These are phyloP conservation scores for Hypericum androsaemum DNA, from an alignment of 345 rosid genomes.

Conservation along the genomic window DNA sequence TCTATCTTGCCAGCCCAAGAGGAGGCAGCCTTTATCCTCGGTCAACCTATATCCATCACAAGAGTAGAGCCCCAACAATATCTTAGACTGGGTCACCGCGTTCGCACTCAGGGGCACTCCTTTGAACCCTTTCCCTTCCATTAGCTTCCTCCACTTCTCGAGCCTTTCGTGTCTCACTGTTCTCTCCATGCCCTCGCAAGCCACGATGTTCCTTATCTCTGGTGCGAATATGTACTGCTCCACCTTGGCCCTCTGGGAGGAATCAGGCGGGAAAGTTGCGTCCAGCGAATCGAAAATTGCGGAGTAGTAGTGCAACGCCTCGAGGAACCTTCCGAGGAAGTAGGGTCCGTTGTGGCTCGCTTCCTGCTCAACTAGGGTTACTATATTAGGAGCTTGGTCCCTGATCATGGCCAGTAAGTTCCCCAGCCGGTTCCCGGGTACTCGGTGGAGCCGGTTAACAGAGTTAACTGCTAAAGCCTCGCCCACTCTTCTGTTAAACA, in stretches of 20 bases:
- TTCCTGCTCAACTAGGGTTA: constrained; percentile 56
- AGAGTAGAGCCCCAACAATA: constrained; percentile 44
- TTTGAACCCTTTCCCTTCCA: constrained; percentile 61
- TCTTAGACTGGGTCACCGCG: constrained; percentile 59
- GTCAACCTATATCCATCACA: constrained; percentile 62
- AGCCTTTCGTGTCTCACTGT: constrained; percentile 52
- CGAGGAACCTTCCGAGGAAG: constrained; percentile 54
- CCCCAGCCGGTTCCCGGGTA: constrained; percentile 38
- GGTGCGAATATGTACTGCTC: constrained; percentile 56
- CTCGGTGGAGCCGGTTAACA: constrained; percentile 40
- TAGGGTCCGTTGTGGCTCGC: constrained; percentile 60
- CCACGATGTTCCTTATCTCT: constrained; percentile 53
- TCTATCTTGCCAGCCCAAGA: constrained; percentile 61
- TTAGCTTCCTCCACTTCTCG: constrained; percentile 55
- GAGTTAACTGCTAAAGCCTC: constrained; percentile 58
- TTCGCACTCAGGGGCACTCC: constrained; percentile 48
- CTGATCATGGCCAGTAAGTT: constrained; percentile 42
- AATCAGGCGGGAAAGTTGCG: constrained; percentile 49
- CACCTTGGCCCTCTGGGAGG: constrained; percentile 51
- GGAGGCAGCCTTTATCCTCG: constrained; percentile 65
- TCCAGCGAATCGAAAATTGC: constrained; percentile 59
- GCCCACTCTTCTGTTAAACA: constrained; percentile 55
- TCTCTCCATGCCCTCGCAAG: constrained; percentile 52
- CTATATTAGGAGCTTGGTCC: constrained; percentile 59
- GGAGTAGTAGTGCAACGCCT: constrained; percentile 58